Evolutionary conservation across 2,329 filamentous ascomycete species (phyloP), one percentile per base, ranked within the genome.

Genomic region (Ophiostoma angusticollis): DNA sequence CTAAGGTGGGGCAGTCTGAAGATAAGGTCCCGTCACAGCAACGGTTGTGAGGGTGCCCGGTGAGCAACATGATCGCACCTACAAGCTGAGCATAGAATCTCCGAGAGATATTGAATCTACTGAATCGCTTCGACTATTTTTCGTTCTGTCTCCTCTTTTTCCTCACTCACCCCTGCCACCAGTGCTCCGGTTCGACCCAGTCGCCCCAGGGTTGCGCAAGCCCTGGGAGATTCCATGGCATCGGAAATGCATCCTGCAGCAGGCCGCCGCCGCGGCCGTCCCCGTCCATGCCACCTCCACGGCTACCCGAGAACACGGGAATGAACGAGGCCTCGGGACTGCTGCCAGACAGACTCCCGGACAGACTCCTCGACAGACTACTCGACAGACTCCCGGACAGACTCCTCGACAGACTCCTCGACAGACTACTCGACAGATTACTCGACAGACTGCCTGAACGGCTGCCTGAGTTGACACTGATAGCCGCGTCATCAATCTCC

Each of bases 311-410:
- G 19, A 36, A 17, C 2, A 23, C 8, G 5, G 44, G 29, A 23
- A 44, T 23, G 19, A 31, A 46, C 14, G 44, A 44, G 9, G 42
- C 33, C 21, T 42, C 44, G 3, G 44, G 43, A 18, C 44, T 46
- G 37, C 39, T 42, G 27, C 35, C 37, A 6, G 39, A 37, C 33
- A 40, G 41, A 39, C 44, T 46, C 9, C 31, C 32, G 8, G 39
- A 39, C 6, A 41, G 35, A n/a, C n/a, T n/a, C n/a, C n/a, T n/a
- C n/a, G n/a, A n/a, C n/a, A n/a, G n/a, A n/a, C 39, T 42, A 23
- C 35, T 34, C 7, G 39, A 37, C 33, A 40, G 41, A 39, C 44
- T 46, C 9, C 31, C 32, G 8, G 39, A 39, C 6, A 41, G 35
- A n/a, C n/a, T n/a, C n/a, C n/a, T n/a, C n/a, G n/a, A n/a, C n/a